Base-by-base conservation (phyloP, 176 grass and related monocot genomes). In the Ensete ventricosum region DNA sequence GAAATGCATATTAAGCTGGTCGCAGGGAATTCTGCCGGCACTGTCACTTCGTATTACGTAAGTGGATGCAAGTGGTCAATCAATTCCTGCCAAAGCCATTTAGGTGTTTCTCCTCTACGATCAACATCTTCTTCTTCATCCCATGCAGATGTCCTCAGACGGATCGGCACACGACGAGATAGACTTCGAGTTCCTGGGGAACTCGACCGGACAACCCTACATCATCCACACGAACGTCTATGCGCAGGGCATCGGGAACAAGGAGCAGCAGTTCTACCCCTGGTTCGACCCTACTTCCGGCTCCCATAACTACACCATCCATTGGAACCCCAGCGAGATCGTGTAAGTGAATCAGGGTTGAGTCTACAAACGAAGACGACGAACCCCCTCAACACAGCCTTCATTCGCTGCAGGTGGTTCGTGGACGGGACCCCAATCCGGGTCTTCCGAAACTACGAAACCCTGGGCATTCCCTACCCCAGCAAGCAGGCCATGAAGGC, bases 141-240 rank as follows among this genome's bases (percentile, higher is more conserved):
- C 17, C 57, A 60, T 7, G 3, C 57, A 60, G 57, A 21, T 60
- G 57, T 60, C 57, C 6, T 60, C 57, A 17, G 57, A 60, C n/a
- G 57, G 57, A 60, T n/a, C 57, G 9, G 1, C 6, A 0, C 92
- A 96, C 64, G 83, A 96, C 65, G 92, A 96, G 80, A 76, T 96
- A 55, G 92, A 96, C 81, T 76, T 96, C 1, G 92, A 91, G 77
- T 87, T 96, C 88, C 87, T 96, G 1, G 92, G 92, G 71, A 88
- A 91, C 62, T 11, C 11, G 11, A 71, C 66, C 53, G 83, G 80
- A 27, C 3, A 91, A 77, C 92, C 88, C 3, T 89, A 87, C 81
- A 84, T 83, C 9, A 83, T 91, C 25, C 88, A 82, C 86, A 96
- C 92, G 67, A 96, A 96, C 78, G 63, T 96, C 2, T 96, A 87